A percentile compares a stretch with the other conserved stretches of the same genome.
phyloP scores from a whole-genome alignment of 306 rosid species.

The Astragalus membranaceus region DNA sequence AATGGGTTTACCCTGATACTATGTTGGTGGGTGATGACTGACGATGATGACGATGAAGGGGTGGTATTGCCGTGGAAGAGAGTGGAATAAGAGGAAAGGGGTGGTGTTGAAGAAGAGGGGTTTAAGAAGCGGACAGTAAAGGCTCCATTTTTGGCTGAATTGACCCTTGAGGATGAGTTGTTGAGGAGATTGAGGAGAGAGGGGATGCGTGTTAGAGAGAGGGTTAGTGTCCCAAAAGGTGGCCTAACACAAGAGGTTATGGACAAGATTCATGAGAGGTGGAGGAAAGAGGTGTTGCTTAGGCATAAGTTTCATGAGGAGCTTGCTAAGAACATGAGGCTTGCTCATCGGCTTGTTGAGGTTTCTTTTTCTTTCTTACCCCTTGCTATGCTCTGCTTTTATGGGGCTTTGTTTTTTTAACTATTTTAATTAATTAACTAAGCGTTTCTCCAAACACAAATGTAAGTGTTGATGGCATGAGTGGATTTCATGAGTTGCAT shows the following conservation, averaged over 20 bases:
- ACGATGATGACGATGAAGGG: constrained; percentile 34
- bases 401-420: not conserved
- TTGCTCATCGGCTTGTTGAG: constrained; percentile 90
- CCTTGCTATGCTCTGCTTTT: not conserved
- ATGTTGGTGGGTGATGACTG: constrained; percentile 18
- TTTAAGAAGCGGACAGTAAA: constrained; percentile 29
- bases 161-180: constrained; percentile 85
- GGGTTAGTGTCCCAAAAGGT: constrained; percentile 80
- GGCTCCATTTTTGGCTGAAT: constrained; percentile 59
- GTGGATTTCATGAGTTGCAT: constrained; percentile 5
- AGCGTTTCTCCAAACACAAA: no score
- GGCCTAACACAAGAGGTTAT: constrained; percentile 79
- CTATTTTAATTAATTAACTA: not conserved
- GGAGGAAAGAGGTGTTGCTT: constrained; percentile 88
- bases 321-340: constrained; percentile 82
- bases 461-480: not conserved
- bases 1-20: constrained; percentile 71
- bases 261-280: constrained; percentile 75
- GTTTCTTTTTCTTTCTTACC: constrained; percentile 10
- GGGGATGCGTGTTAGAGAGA: constrained; percentile 71
- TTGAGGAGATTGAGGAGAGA: constrained; percentile 81
- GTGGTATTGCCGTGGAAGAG: constrained; percentile 36
- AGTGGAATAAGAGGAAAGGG: constrained; percentile 34
- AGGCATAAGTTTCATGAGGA: constrained; percentile 97
- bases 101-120: constrained; percentile 45